Evolutionary conservation across 2,329 filamentous ascomycete species (phyloP), one percentile per base, ranked within the genome.

Genomic region (Sodiomyces alkalinus): DNA sequence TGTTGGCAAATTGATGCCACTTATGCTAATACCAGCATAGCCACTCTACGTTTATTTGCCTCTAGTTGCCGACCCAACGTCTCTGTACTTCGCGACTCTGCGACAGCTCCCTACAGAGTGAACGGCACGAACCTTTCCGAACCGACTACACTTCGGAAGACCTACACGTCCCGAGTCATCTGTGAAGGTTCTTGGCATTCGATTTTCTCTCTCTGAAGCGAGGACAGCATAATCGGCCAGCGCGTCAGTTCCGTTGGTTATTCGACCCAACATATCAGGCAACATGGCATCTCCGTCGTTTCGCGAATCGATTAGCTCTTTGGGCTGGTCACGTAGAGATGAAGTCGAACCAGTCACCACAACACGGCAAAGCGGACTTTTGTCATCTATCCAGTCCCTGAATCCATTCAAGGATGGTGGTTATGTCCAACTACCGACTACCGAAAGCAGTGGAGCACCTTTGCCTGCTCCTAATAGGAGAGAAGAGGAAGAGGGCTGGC

Each of bases 401-500:
- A 96, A 94, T 54, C 87, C 87, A 1, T 96, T 96, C 52, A 72
- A 75, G 31, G 69, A 77, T 46, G 68, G 77, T 50, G 85, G 86
- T 51, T 92, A 93, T 68, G 78, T 96, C 40, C 76, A 80, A 52
- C 73, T 98, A 27, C 87, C 90, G 32, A 90, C 82, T 28, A 76
- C 75, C 41, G 86, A 93, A 49, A 67, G 68, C 41, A 64, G 81
- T 19, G 85, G 83, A 27, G 85, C 87, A 39, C 85, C 86, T 39
- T 60, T 94, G 27, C 87, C 87, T 29, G 85, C 85, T 35, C 73
- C 82, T 36, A 81, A 54, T 48, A 70, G 86, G 46, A 74, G 86
- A 43, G 86, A 94, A 49, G 90, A 96, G 55, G 87, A 96, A 50
- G 90, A 94, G 57, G 81, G 77, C 39, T 94, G 81, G 74, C 86